phyloP scores from a whole-genome alignment of 2,329 filamentous ascomycete species.

The Sclerotinia minor region DNA sequence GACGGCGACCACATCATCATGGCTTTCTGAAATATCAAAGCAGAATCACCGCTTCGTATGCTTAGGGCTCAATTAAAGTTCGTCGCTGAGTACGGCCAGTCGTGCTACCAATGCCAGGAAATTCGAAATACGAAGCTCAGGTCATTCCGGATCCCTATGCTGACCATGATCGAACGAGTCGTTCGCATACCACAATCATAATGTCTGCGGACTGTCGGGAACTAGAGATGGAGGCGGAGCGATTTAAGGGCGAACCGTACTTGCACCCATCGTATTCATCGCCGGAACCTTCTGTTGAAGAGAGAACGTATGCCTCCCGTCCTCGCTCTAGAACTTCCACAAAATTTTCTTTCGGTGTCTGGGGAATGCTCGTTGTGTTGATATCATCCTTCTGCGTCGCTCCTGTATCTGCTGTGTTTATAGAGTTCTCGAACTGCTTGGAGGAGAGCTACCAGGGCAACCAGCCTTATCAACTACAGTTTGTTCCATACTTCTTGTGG shows the following conservation, averaged over 20 bases:
- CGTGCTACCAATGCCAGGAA: conserved; percentile 36
- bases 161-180: conserved; percentile 32
- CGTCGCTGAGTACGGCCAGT: conserved; percentile 34
- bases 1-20: conserved; percentile 34
- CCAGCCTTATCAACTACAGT: conserved; percentile 68
- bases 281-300: not conserved
- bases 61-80: conserved; percentile 28
- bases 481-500: conserved; percentile 72
- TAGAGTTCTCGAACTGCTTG: conserved; percentile 86
- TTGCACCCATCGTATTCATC: not conserved
- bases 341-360: conserved; percentile 24
- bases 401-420: conserved; percentile 61
- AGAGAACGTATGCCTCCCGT: not conserved
- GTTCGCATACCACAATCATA: conserved; percentile 29
- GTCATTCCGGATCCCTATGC: conserved; percentile 31
- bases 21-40: conserved; percentile 31
- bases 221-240: conserved; percentile 15
- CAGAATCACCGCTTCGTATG: conserved; percentile 29
- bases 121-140: conserved; percentile 31
- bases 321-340: not conserved
- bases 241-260: not conserved
- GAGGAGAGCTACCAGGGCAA: conserved; percentile 57
- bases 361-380: conserved; percentile 34
- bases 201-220: conserved; percentile 33
- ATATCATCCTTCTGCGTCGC: conserved; percentile 37